These are phyloP conservation scores for Rhizomucor miehei DNA, from an alignment of 371 early-diverging fungal species.

Conservation along the genomic window DNA sequence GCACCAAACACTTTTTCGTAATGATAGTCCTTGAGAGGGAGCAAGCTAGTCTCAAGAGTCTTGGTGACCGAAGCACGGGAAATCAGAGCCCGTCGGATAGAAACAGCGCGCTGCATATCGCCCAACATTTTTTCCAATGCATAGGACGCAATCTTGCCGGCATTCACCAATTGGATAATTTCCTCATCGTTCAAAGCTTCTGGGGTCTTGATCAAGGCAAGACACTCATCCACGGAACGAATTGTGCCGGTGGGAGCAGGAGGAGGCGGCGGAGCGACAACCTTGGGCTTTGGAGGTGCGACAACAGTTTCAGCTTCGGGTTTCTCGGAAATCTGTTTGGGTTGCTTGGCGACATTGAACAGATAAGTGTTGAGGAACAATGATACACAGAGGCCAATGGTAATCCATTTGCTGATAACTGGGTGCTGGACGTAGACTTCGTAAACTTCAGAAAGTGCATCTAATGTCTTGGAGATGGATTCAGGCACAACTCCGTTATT, in stretches of 20 bases:
- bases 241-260: conserved; percentile 12
- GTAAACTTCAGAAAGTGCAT: conserved; percentile 43
- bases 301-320: neutral
- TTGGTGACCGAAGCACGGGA: conserved; percentile 64
- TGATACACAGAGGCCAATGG: conserved; percentile 46
- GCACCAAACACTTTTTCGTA: conserved; percentile 87
- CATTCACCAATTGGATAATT: conserved; percentile 65
- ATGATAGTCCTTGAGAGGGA: conserved; percentile 85
- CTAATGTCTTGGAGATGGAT: conserved; percentile 35
- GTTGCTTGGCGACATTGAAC: conserved; percentile 52
- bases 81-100: conserved; percentile 74
- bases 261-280: neutral
- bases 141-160: conserved; percentile 77
- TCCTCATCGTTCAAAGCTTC: conserved; percentile 68
- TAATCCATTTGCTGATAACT: conserved; percentile 57
- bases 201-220: conserved; percentile 50
- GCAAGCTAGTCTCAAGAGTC: conserved; percentile 56
- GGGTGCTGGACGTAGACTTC: conserved; percentile 56
- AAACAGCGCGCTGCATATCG: conserved; percentile 80
- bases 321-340: conserved; percentile 12
- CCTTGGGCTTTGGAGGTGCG: conserved; percentile 1
- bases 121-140: conserved; percentile 81
- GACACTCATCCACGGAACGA: conserved; percentile 55
- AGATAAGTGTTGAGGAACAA: conserved; percentile 60
- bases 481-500: conserved; percentile 22